These are phyloP conservation scores for Agrocybe praecox DNA, from an alignment of 768 basidiomycete species.

Conservation along the genomic window DNA sequence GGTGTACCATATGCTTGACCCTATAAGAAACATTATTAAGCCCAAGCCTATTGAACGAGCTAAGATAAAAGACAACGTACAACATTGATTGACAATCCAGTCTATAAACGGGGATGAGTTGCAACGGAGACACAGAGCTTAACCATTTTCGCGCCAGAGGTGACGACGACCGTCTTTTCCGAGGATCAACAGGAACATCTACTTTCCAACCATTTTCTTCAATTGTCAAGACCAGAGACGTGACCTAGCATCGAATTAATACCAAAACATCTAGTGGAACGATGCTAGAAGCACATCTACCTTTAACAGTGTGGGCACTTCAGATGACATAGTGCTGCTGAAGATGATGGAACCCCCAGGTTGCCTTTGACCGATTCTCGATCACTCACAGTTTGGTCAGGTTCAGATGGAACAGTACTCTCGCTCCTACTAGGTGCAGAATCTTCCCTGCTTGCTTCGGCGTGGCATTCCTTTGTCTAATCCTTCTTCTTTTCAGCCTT, in stretches of 20 bases:
- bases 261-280: neutral
- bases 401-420: conserved; percentile 69
- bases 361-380: conserved; percentile 35
- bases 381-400: conserved; percentile 41
- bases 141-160: conserved; percentile 54
- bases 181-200: conserved; percentile 57
- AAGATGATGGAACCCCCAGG: conserved; percentile 58
- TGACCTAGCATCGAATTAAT: conserved; percentile 37
- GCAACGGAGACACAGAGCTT: conserved; percentile 50
- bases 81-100: conserved; percentile 45
- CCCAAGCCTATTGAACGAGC: neutral
- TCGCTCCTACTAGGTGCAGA: too few species aligned
- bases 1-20: conserved; percentile 65
- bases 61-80: conserved; percentile 38
- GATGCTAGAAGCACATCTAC: conserved; percentile 40
- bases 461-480: too few species aligned
- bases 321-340: conserved; percentile 58
- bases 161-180: conserved; percentile 33
- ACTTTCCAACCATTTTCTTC: conserved; percentile 69
- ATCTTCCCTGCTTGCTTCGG: too few species aligned
- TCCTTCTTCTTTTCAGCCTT: too few species aligned
- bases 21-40: conserved; percentile 32
- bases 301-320: conserved; percentile 49
- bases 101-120: conserved; percentile 54
- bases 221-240: conserved; percentile 51